Evolutionary conservation across 768 basidiomycete genomes (phyloP), one percentile per base, ranked within the genome.

Genomic region (Kondoa malvinella): DNA sequence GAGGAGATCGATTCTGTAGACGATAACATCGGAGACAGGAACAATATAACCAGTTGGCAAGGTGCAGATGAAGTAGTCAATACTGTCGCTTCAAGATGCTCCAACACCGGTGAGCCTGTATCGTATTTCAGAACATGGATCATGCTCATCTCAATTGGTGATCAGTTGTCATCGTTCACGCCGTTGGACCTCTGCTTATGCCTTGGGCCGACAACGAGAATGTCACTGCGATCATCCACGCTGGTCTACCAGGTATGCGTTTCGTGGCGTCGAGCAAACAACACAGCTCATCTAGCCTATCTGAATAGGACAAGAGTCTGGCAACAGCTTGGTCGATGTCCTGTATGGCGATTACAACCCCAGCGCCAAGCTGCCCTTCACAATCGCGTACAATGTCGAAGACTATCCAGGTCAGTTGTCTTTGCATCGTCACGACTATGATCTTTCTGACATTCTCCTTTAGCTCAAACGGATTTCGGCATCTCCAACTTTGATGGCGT

Each of bases 291-390:
- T 12, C 59, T 32, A 27, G 8, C 59, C 25, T n/a, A 61, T n/a
- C n/a, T n/a, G n/a, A 61, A 27, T 8, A 25, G 2, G 40, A 21
- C 67, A 84, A 70, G 87, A 88, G 78, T 80, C 81, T 0, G 87
- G 87, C 0, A 86, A 86, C 69, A 81, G 83, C 1, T 81, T 89
- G n/a, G 81, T 81, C 2, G 87, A 88, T 71, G 81, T 89, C 1
- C 77, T 88, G 0, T 88, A 84, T 70, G 87, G 87, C 1, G 78
- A 77, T 30, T 84, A 81, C 76, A 91, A 89, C 74, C 90, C 89
- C 0, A 83, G 83, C 26, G 86, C 84, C 4, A 79, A 83, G 31
- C 76, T 88, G 21, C 86, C 87, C 0, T 89, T 86, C 74, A 88
- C 87, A 15, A 86, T 92, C 72, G 86, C 85, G 1, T 85, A 88